phyloP scores from a whole-genome alignment of 495 filamentous ascomycete genomes.

The Aspergillus cristatus region DNA sequence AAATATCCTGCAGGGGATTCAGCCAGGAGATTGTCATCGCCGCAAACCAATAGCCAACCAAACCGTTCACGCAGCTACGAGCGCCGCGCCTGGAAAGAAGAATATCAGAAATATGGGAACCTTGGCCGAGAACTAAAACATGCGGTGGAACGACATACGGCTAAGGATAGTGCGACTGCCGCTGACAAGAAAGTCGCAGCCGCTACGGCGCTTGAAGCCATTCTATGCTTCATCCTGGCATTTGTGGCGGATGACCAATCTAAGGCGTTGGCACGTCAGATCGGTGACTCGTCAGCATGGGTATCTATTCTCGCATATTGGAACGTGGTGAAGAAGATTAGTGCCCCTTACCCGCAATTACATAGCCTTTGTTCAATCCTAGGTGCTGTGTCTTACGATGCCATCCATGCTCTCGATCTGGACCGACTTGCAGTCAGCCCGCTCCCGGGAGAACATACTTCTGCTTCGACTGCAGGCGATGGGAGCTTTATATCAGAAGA shows the following conservation, averaged over 20 bases:
- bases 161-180: slow-evolving; percentile 18
- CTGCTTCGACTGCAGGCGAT: slow-evolving; percentile 30
- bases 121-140: slow-evolving; percentile 43
- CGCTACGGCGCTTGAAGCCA: slow-evolving; percentile 37
- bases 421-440: slow-evolving; percentile 34
- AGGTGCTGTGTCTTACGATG: slow-evolving; percentile 38
- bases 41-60: slow-evolving; percentile 15
- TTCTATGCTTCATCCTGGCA: slow-evolving; percentile 41
- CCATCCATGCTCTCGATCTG: slow-evolving; percentile 36
- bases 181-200: slow-evolving; percentile 33
- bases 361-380: slow-evolving; percentile 35
- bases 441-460: slow-evolving; percentile 30
- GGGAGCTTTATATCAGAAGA: slow-evolving; percentile 26
- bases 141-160: slow-evolving; percentile 31
- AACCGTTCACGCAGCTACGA: slow-evolving; percentile 25
- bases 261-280: slow-evolving; percentile 22
- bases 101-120: slow-evolving; percentile 32
- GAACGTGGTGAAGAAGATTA: slow-evolving; percentile 32
- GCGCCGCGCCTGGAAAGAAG: slow-evolving; percentile 34
- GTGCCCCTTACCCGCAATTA: slow-evolving; percentile 27
- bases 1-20: slow-evolving; percentile 21
- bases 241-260: slow-evolving; percentile 39
- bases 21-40: slow-evolving; percentile 20
- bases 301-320: slow-evolving; percentile 41
- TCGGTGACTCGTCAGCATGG: slow-evolving; percentile 35